Conservation (phyloP, 768 basidiomycete species). For the Phaffia australis region DNA sequence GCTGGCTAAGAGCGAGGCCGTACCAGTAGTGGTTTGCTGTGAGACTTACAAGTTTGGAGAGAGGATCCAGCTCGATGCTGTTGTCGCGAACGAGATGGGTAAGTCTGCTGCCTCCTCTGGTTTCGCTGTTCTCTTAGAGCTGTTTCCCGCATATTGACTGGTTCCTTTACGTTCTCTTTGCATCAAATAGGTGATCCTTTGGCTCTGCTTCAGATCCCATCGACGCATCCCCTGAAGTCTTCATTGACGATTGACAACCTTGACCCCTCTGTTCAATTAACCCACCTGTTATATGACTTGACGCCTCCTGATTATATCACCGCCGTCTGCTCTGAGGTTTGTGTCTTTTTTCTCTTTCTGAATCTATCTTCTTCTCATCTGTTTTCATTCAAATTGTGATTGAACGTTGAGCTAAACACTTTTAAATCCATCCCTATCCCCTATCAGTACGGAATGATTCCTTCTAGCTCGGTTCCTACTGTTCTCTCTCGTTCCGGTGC, state of each 20-base stretch:
- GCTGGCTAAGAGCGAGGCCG: constrained; percentile 78
- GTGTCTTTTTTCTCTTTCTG: not conserved
- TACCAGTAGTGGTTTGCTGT: constrained; percentile 92
- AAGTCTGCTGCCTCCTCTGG: constrained; percentile 29
- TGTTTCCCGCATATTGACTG: constrained; percentile 22
- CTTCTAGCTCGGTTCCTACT: constrained; percentile 13
- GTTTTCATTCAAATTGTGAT: not conserved
- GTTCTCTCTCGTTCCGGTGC: constrained; percentile 11
- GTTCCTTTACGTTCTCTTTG: constrained; percentile 27
- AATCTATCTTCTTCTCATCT: not conserved
- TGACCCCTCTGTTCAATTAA: constrained; percentile 43
- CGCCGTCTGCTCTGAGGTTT: constrained; percentile 77
- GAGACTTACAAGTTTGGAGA: constrained; percentile 99
- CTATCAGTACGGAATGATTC: constrained; percentile 16
- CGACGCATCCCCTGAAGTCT: constrained; percentile 10
- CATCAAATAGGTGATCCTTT: constrained; percentile 11
- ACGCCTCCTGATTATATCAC: constrained; percentile 87
- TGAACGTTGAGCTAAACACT: not conserved
- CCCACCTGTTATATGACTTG: constrained; percentile 86
- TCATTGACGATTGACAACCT: constrained; percentile 43
- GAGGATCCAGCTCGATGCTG: constrained; percentile 79
- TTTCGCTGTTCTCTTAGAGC: constrained; percentile 9
- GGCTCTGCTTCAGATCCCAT: constrained; percentile 12
- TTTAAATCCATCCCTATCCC: not conserved
- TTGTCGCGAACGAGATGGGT: constrained; percentile 95